Evolutionary conservation across 225 moss, liverwort and hornwort species (phyloP).

Genomic region (Straminergon stramineum): DNA sequence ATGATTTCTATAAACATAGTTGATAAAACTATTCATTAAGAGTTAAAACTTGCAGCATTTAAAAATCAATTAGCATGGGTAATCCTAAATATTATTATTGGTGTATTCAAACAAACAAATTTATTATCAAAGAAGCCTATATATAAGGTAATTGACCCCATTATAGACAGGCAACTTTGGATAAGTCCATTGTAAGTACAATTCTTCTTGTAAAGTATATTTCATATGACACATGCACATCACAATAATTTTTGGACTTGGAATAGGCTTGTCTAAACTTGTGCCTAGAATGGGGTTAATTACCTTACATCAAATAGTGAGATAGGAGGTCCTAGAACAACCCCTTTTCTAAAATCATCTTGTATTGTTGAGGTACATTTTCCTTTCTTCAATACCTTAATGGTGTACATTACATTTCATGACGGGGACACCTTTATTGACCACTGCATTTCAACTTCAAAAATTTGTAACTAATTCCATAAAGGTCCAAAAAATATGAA

Average conservation of each 20-base stretch:
- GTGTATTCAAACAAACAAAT: background rate
- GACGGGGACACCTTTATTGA: too few relatives aligned
- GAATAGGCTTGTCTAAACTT: background rate
- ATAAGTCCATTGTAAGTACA: background rate
- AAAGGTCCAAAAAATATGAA: too few relatives aligned
- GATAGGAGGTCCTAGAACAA: too few relatives aligned
- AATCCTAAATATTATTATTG: background rate
- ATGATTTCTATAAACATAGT: background rate
- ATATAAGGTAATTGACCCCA: too few relatives aligned
- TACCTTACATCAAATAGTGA: too few relatives aligned
- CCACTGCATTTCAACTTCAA: too few relatives aligned
- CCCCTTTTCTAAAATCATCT: too few relatives aligned
- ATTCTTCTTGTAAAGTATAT: background rate
- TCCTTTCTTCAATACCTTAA: too few relatives aligned
- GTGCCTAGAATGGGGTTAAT: accelerated
- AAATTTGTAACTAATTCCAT: too few relatives aligned
- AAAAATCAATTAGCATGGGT: background rate
- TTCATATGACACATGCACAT: accelerated
- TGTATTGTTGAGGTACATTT: too few relatives aligned
- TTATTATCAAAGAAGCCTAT: background rate
- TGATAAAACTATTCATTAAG: background rate
- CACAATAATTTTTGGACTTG: background rate
- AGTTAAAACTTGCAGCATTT: background rate
- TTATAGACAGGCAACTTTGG: too few relatives aligned
- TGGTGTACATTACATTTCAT: too few relatives aligned